Conservation (phyloP, 2,329 filamentous ascomycete species). For the Fusarium buxicola region DNA sequence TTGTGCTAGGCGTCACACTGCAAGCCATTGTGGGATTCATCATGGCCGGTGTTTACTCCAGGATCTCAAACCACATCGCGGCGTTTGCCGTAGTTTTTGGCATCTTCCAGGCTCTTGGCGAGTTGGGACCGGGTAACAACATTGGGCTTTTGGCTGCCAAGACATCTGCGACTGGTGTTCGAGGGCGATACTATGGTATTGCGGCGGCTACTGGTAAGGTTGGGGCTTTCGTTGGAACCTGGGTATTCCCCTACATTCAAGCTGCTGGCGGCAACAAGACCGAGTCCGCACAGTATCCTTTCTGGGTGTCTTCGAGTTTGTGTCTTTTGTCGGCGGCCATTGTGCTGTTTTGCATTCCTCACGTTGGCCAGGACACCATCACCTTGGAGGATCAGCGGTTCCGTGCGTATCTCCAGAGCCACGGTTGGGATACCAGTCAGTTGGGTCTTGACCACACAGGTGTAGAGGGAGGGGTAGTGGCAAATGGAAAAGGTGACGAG, state of each 20-base stretch:
- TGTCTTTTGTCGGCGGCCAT: conserved; percentile 77
- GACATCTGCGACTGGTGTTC: conserved; percentile 87
- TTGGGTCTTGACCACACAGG: conserved; percentile 56
- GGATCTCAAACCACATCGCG: conserved; percentile 67
- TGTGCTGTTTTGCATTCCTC: conserved; percentile 73
- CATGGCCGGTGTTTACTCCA: conserved; percentile 83
- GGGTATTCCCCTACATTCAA: conserved; percentile 80
- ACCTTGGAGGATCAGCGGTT: conserved; percentile 81
- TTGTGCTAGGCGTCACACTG: conserved; percentile 75
- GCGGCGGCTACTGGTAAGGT: conserved; percentile 81
- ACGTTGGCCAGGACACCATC: conserved; percentile 89
- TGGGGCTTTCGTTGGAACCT: conserved; percentile 87
- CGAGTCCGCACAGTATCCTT: conserved; percentile 82
- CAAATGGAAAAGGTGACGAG: conserved; percentile 20
- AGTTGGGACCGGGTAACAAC: conserved; percentile 87
- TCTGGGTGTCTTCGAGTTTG: conserved; percentile 83
- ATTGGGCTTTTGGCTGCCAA: conserved; percentile 90
- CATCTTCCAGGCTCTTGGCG: conserved; percentile 54
- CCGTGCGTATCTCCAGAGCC: conserved; percentile 74
- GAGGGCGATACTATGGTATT: conserved; percentile 78
- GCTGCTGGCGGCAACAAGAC: conserved; percentile 66
- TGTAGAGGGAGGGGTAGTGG: conserved; percentile 29
- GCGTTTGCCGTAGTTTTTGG: conserved; percentile 54
- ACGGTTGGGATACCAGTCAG: conserved; percentile 80
- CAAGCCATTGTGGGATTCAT: conserved; percentile 88